phyloP scores from a whole-genome alignment of 2,329 filamentous ascomycete species.

The Ophiosphaerella narmari region DNA sequence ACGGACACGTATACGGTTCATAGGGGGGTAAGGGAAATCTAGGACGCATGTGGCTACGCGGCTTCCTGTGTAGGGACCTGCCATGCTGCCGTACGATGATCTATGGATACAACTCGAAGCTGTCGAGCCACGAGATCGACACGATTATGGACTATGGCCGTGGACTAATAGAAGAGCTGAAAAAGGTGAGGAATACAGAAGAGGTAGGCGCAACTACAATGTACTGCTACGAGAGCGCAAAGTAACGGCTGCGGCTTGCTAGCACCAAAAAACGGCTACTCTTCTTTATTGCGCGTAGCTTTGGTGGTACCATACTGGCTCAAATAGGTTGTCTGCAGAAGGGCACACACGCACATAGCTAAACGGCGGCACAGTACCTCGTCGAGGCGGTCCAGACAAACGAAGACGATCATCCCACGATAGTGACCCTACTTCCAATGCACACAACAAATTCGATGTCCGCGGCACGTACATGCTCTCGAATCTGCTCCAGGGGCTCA shows the following conservation, averaged over 20 bases:
- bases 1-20: neutral
- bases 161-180: neutral
- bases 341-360: too few relatives aligned
- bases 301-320: neutral
- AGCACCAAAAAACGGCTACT: neutral
- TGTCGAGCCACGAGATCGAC: neutral
- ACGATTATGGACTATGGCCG: neutral
- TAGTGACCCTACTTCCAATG: constrained; percentile 63
- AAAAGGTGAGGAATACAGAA: neutral
- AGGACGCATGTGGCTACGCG: neutral
- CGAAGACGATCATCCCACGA: neutral
- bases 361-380: neutral
- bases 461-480: constrained; percentile 97
- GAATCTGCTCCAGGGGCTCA: constrained; percentile 93
- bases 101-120: neutral
- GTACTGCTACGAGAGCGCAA: neutral
- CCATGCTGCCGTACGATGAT: neutral
- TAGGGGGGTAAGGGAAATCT: neutral
- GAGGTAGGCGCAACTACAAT: neutral
- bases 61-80: neutral
- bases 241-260: neutral
- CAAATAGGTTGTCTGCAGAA: too few relatives aligned
- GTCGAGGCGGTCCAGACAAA: neutral
- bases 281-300: neutral
- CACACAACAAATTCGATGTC: constrained; percentile 85